Conservation (phyloP, 495 filamentous ascomycete species). For the Aspergillus incahuasiensis region DNA sequence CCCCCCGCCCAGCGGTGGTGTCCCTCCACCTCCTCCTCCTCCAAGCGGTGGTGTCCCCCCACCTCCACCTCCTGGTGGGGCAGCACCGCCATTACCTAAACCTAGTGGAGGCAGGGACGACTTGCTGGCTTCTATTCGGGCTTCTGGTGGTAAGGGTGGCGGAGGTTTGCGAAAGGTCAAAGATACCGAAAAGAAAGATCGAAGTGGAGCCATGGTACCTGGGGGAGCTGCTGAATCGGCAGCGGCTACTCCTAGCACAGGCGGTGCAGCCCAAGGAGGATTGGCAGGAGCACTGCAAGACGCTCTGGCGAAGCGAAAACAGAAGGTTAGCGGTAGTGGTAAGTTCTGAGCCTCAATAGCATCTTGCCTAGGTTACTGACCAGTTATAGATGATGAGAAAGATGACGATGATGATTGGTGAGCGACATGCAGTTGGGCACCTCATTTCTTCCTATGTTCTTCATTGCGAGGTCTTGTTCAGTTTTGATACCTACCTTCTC, state of each 20-base stretch:
- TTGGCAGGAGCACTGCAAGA: constrained; percentile 79
- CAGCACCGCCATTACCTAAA: constrained; percentile 52
- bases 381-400: constrained; percentile 66
- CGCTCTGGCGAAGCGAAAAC: constrained; percentile 73
- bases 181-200: constrained; percentile 69
- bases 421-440: constrained; percentile 14
- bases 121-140: constrained; percentile 77
- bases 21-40: constrained; percentile 44
- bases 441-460: constrained; percentile 13
- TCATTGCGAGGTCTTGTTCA: constrained; percentile 8
- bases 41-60: constrained; percentile 53
- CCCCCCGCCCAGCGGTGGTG: constrained; percentile 16
- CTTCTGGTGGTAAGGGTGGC: constrained; percentile 61
- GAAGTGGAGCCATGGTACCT: constrained; percentile 67
- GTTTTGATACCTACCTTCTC: constrained; percentile 17
- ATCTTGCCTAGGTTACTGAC: constrained; percentile 12
- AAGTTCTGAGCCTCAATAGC: constrained; percentile 39
- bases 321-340: constrained; percentile 89
- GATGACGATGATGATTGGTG: constrained; percentile 75
- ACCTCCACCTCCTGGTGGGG: constrained; percentile 63
- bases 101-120: constrained; percentile 52
- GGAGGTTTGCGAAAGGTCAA: constrained; percentile 76
- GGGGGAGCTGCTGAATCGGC: constrained; percentile 51
- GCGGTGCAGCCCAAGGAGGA: constrained; percentile 55
- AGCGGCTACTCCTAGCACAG: constrained; percentile 44